Conservation (phyloP, 2,329 filamentous ascomycete genomes). For the Cladosporium colombiae region DNA sequence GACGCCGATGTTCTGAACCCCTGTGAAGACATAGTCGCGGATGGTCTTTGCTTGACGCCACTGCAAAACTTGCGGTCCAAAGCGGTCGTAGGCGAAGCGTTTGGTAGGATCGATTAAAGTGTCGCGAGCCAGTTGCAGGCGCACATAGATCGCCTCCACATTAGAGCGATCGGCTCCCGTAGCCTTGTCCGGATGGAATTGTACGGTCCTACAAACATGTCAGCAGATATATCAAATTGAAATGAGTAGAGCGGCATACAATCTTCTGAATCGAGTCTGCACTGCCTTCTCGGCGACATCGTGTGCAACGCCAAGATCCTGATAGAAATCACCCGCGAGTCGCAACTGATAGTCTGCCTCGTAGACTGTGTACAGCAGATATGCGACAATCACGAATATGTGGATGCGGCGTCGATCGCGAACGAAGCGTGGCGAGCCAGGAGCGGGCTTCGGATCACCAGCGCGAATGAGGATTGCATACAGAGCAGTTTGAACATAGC, state of each 20-base stretch:
- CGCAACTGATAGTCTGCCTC: constrained; percentile 84
- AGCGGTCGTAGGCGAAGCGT: constrained; percentile 86
- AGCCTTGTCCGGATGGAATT: constrained; percentile 82
- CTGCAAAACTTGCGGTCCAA: constrained; percentile 69
- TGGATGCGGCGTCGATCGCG: constrained; percentile 80
- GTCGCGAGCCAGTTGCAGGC: constrained; percentile 80
- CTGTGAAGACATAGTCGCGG: constrained; percentile 70
- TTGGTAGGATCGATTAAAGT: constrained; percentile 73
- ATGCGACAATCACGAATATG: constrained; percentile 76
- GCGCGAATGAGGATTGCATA: constrained; percentile 88
- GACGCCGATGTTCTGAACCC: constrained; percentile 60
- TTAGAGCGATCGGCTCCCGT: constrained; percentile 42
- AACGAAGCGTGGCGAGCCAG: constrained; percentile 67
- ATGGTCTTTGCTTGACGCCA: constrained; percentile 69
- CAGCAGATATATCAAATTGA: not conserved
- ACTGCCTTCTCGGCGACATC: constrained; percentile 72
- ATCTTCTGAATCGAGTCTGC: constrained; percentile 79
- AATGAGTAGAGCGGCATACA: constrained; percentile 44
- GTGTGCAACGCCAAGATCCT: constrained; percentile 69
- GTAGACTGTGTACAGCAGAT: constrained; percentile 89
- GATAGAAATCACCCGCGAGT: constrained; percentile 73
- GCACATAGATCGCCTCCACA: constrained; percentile 67
- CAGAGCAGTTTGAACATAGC: constrained; percentile 76
- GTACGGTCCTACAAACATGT: constrained; percentile 46
- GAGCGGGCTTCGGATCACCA: constrained; percentile 73